A percentile compares a stretch with the other conserved stretches of the same genome.
Conservation (phyloP, 2,329 filamentous ascomycete genomes). For the Xylariaceae sp. region DNA sequence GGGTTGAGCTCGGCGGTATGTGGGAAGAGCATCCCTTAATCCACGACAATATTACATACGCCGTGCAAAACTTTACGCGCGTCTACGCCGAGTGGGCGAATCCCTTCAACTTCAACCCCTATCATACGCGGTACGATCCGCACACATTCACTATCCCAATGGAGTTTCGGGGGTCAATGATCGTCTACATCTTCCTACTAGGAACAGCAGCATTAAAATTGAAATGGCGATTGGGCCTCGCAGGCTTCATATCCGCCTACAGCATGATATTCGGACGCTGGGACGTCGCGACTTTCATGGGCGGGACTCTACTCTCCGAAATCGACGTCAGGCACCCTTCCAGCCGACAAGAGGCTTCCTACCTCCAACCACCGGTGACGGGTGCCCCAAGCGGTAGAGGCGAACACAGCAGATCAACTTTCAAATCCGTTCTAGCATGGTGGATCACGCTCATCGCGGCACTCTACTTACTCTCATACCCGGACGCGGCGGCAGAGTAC, state of each 20-base stretch:
- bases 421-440: conserved; percentile 14
- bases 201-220: conserved; percentile 35
- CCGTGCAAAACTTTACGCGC: conserved; percentile 36
- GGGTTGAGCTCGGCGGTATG: conserved; percentile 37
- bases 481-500: conserved; percentile 35
- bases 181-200: conserved; percentile 38
- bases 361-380: conserved; percentile 13
- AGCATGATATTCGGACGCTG: conserved; percentile 34
- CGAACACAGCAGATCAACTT: conserved; percentile 2
- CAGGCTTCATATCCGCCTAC: conserved; percentile 30
- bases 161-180: conserved; percentile 39
- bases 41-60: conserved; percentile 36
- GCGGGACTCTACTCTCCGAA: conserved; percentile 35
- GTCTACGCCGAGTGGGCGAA: conserved; percentile 39
- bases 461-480: conserved; percentile 38
- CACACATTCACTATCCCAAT: conserved; percentile 41
- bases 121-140: conserved; percentile 38
- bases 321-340: conserved; percentile 30
- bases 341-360: conserved; percentile 7
- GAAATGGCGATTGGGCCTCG: conserved; percentile 31
- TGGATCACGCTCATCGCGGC: conserved; percentile 30
- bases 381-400: conserved; percentile 3
- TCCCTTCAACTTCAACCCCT: conserved; percentile 37
- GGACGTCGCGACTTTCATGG: conserved; percentile 40
- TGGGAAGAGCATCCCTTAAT: conserved; percentile 41